phyloP scores from a whole-genome alignment of 768 basidiomycete species.

The Russula emetica region DNA sequence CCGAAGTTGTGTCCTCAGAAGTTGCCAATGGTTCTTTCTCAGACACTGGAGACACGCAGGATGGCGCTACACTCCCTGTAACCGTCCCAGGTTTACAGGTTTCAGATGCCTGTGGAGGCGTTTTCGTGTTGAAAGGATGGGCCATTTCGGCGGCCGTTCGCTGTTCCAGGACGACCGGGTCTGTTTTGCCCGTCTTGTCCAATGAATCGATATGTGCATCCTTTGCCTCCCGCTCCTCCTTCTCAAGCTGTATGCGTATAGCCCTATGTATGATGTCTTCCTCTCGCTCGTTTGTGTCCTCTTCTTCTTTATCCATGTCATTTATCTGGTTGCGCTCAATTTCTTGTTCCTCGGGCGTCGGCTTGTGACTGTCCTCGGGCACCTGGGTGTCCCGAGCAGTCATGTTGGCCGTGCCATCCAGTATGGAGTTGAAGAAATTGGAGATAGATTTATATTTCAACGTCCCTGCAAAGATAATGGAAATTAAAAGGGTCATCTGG shows the following conservation, averaged over 20 bases:
- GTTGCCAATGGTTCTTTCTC: background rate
- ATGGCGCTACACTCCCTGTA: background rate
- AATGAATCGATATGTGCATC: slow-evolving; percentile 22
- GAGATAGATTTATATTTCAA: slow-evolving; percentile 71
- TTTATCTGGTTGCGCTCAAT: slow-evolving; percentile 42
- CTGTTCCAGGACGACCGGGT: slow-evolving; percentile 29
- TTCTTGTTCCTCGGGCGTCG: slow-evolving; percentile 40
- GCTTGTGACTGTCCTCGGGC: slow-evolving; percentile 8
- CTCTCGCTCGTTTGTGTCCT: slow-evolving; percentile 23
- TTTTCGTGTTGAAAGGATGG: slow-evolving; percentile 2
- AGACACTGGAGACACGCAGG: background rate
- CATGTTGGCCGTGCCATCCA: slow-evolving; percentile 64
- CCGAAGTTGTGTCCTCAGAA: background rate
- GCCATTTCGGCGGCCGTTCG: slow-evolving; percentile 25
- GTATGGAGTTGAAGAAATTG: slow-evolving; percentile 66
- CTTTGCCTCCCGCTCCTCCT: slow-evolving; percentile 26
- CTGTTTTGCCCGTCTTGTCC: slow-evolving; percentile 31
- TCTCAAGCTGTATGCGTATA: slow-evolving; percentile 31
- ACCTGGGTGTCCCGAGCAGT: slow-evolving; percentile 36
- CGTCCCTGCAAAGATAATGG: slow-evolving; percentile 43
- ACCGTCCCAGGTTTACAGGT: background rate
- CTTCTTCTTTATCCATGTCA: slow-evolving; percentile 19
- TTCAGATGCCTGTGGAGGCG: background rate
- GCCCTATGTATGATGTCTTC: slow-evolving; percentile 33
- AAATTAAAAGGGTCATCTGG: background rate